Conservation (phyloP, 2,329 filamentous ascomycete genomes). For the Trichoderma oligosporum region DNA sequence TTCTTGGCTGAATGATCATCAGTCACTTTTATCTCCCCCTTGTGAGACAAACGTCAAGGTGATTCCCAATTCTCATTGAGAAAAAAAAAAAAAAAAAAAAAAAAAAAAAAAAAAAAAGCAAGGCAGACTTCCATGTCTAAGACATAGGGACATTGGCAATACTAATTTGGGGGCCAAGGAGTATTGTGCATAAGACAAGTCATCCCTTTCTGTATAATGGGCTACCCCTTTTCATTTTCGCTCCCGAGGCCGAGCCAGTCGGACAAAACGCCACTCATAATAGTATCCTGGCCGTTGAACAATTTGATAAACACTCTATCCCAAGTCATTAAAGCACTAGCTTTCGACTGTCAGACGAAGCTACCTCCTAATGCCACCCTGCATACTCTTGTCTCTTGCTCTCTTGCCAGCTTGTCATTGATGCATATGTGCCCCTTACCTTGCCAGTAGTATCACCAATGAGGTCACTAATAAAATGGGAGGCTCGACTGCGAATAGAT, state of each 20-base stretch:
- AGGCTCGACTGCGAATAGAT: neutral
- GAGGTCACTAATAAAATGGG: neutral
- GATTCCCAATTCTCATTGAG: neutral
- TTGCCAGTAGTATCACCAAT: neutral
- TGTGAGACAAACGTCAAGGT: neutral
- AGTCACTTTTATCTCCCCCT: neutral
- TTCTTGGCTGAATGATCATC: neutral
- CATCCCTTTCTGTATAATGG: neutral
- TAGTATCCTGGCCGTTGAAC: neutral
- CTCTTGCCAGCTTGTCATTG: neutral
- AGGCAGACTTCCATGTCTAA: constrained; percentile 1
- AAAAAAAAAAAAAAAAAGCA: no score
- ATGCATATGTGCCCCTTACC: neutral
- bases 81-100: no score
- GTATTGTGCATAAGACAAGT: constrained; percentile 5
- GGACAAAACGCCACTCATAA: constrained; percentile 7
- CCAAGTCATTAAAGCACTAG: neutral
- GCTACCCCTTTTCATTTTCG: neutral
- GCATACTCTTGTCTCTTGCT: neutral
- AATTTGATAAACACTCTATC: neutral
- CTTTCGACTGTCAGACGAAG: neutral
- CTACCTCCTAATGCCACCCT: neutral
- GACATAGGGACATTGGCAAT: neutral
- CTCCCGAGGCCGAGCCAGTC: constrained; percentile 3
- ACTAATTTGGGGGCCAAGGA: constrained; percentile 2